A percentile compares a stretch with the other conserved stretches of the same genome.
Conservation (phyloP, 352 stramenopile species). For the Pseudoperonospora humuli region DNA sequence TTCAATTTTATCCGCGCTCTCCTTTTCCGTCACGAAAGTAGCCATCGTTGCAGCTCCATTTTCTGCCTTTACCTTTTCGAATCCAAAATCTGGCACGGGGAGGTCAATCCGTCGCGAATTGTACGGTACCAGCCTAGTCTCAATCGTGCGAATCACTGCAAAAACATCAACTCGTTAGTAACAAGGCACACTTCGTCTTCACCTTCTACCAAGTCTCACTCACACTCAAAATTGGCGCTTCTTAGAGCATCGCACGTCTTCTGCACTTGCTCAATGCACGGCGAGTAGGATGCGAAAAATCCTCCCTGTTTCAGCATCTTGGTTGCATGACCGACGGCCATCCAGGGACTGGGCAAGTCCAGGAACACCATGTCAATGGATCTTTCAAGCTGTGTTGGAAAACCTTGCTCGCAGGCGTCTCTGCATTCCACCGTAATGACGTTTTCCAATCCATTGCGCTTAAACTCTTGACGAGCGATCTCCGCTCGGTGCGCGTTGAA, state of each 20-base stretch:
- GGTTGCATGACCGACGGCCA: slow-evolving; percentile 89
- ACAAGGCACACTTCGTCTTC: background rate
- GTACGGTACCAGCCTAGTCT: slow-evolving; percentile 89
- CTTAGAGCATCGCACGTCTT: slow-evolving; percentile 72
- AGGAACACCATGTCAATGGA: slow-evolving; percentile 94
- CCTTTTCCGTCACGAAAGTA: slow-evolving; percentile 1
- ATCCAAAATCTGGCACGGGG: slow-evolving; percentile 66
- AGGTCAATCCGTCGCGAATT: slow-evolving; percentile 57
- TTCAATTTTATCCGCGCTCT: slow-evolving; percentile 7
- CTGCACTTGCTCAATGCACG: slow-evolving; percentile 99
- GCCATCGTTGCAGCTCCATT: slow-evolving; percentile 3
- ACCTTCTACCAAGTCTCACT: slow-evolving; percentile 6
- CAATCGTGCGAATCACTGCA: slow-evolving; percentile 83
- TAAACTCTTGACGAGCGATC: slow-evolving; percentile 91
- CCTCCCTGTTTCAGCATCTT: slow-evolving; percentile 90
- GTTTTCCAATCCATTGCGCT: slow-evolving; percentile 82
- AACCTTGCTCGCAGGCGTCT: slow-evolving; percentile 93
- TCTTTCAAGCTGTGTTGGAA: slow-evolving; percentile 50
- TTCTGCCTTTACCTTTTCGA: slow-evolving; percentile 21
- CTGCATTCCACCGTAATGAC: slow-evolving; percentile 91
- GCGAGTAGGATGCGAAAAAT: slow-evolving; percentile 94
- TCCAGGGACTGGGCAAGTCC: slow-evolving; percentile 97
- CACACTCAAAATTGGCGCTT: slow-evolving; percentile 77
- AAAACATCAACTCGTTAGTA: slow-evolving; percentile 1
- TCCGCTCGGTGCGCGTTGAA: slow-evolving; percentile 93